Conservation (phyloP, 163 green algal species). For the Scenedesmus sp. region DNA sequence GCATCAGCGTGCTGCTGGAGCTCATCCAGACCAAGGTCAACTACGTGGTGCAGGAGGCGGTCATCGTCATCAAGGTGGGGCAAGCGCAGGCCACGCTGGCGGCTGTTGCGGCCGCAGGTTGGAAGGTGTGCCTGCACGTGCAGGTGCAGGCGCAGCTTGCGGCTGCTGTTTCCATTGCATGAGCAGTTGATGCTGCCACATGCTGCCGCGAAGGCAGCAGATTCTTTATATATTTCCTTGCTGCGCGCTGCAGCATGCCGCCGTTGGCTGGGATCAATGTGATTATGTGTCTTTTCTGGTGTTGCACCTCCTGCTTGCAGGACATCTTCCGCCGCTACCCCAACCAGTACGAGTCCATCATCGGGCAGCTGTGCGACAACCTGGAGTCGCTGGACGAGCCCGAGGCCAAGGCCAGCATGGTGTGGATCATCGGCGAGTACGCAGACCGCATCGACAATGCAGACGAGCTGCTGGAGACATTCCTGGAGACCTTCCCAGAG, state of each 20-base stretch:
- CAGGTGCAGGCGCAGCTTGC: not conserved
- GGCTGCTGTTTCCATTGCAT: too few relatives aligned
- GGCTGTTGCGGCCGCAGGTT: not conserved
- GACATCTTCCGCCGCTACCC: slow-evolving; percentile 99
- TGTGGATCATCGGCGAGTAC: slow-evolving; percentile 99
- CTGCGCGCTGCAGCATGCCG: too few relatives aligned
- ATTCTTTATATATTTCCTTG: not conserved
- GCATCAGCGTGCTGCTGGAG: slow-evolving; percentile 98
- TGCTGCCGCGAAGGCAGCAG: not conserved
- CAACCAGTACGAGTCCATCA: slow-evolving; percentile 96
- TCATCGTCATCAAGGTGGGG: slow-evolving; percentile 96
- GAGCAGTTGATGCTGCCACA: not conserved
- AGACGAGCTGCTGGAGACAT: slow-evolving; percentile 96
- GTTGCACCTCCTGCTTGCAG: slow-evolving; percentile 41
- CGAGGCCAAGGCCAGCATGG: slow-evolving; percentile 94
- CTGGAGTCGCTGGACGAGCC: slow-evolving; percentile 98
- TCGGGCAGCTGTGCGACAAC: slow-evolving; percentile 94
- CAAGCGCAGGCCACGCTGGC: not conserved
- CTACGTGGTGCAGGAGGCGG: slow-evolving; percentile 98
- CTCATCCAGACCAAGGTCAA: slow-evolving; percentile 97
- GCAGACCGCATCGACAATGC: slow-evolving; percentile 99
- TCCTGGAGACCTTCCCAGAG: slow-evolving; percentile 98
- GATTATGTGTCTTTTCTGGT: not conserved
- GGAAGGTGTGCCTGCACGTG: not conserved
- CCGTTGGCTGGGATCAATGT: not conserved